These are phyloP conservation scores for Zasmidium citrigriseum DNA, from an alignment of 2,329 filamentous ascomycete genomes.

Conservation along the genomic window DNA sequence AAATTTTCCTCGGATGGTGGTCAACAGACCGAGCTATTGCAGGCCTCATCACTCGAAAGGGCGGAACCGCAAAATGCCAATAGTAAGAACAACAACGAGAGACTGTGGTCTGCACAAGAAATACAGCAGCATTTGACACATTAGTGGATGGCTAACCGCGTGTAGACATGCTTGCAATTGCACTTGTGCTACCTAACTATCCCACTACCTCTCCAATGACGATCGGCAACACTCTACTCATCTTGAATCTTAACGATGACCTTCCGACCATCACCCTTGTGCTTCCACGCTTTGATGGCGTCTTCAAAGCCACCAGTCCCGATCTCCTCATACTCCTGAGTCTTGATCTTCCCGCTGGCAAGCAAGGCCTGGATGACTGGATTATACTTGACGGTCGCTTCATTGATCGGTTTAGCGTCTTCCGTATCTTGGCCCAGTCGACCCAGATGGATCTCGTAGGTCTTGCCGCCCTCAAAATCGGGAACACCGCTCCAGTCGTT, in stretches of 20 bases:
- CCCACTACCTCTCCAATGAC: background rate
- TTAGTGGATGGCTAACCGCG: too few relatives aligned
- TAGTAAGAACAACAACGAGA: too few relatives aligned
- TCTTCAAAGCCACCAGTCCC: slow-evolving; percentile 7
- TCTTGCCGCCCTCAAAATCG: slow-evolving; percentile 10
- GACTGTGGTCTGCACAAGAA: too few relatives aligned
- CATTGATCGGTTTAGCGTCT: slow-evolving; percentile 5
- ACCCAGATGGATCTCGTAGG: slow-evolving; percentile 7
- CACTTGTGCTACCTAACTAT: background rate
- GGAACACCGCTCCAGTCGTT: slow-evolving; percentile 8
- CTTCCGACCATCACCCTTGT: slow-evolving; percentile 7
- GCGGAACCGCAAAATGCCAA: too few relatives aligned
- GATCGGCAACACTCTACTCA: background rate
- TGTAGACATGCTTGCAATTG: too few relatives aligned
- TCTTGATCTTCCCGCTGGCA: background rate
- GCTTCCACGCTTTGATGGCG: slow-evolving; percentile 2
- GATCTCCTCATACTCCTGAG: slow-evolving; percentile 6
- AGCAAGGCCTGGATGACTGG: background rate
- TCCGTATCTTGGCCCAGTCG: background rate
- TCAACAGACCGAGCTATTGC: too few relatives aligned
- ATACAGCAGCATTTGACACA: background rate
- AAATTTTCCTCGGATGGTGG: too few relatives aligned
- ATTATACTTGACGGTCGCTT: background rate
- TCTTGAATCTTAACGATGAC: slow-evolving; percentile 9
- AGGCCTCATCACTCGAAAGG: too few relatives aligned